Conservation (phyloP, 768 basidiomycete species). For the Dioszegia hungarica region DNA sequence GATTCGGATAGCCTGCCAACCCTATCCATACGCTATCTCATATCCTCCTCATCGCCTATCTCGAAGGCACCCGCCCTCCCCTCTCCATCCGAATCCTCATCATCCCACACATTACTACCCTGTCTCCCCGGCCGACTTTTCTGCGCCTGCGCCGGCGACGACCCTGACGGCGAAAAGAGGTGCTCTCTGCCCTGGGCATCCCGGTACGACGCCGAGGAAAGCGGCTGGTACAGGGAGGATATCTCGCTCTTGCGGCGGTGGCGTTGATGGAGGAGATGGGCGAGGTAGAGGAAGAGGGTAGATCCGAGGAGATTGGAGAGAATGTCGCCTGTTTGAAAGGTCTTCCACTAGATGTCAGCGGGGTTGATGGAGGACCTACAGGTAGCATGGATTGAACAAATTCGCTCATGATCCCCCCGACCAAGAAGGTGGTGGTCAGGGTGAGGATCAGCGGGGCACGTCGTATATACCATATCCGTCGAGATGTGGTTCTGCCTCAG, state of each 20-base stretch:
- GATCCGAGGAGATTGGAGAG: slow-evolving; percentile 44
- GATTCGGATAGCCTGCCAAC: background rate
- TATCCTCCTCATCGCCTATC: slow-evolving; percentile 22
- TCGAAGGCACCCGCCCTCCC: slow-evolving; percentile 10
- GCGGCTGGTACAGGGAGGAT: slow-evolving; percentile 37
- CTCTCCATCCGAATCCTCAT: slow-evolving; percentile 6
- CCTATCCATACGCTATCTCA: slow-evolving; percentile 9
- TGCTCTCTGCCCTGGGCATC: slow-evolving; percentile 37
- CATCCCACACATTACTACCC: slow-evolving; percentile 36
- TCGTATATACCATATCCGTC: slow-evolving; percentile 46
- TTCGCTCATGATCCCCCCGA: slow-evolving; percentile 42
- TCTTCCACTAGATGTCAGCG: slow-evolving; percentile 37
- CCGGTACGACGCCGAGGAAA: slow-evolving; percentile 23
- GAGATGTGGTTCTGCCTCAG: slow-evolving; percentile 16
- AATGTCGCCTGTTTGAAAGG: slow-evolving; percentile 45
- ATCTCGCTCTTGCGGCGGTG: slow-evolving; percentile 24
- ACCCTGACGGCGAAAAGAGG: slow-evolving; percentile 7
- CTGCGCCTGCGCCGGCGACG: background rate
- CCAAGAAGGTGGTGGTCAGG: slow-evolving; percentile 31
- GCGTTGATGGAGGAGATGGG: slow-evolving; percentile 32
- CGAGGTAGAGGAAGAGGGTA: slow-evolving; percentile 36
- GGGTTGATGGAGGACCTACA: slow-evolving; percentile 21
- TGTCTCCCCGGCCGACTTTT: slow-evolving; percentile 1
- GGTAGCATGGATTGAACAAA: slow-evolving; percentile 41
- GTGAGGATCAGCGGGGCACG: slow-evolving; percentile 42